Percentiles rank a stretch among this genome's conserved stretches.
Evolutionary conservation across 345 rosid genomes (phyloP).

Genomic region (Linum usitatissimum): DNA sequence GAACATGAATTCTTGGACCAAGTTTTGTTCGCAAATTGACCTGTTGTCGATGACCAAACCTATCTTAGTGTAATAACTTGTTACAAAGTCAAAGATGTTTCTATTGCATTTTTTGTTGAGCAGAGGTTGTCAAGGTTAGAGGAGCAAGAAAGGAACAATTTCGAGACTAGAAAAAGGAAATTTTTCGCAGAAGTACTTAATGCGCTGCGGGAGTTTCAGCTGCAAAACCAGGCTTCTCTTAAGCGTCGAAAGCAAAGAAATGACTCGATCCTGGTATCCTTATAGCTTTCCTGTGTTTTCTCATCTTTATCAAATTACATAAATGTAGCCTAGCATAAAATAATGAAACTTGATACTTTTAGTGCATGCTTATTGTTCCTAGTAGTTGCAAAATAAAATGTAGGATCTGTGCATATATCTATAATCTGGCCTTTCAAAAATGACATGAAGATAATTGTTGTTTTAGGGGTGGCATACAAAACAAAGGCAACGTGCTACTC

Average conservation of each 20-base stretch:
- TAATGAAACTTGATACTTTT: too few species aligned
- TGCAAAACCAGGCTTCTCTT: constrained; percentile 64
- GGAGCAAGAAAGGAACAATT: constrained; percentile 70
- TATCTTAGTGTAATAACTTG: constrained; percentile 12
- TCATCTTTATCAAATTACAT: background rate
- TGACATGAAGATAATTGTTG: constrained; percentile 7
- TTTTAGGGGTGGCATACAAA: constrained; percentile 97
- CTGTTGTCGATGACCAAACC: background rate
- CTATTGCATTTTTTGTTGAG: constrained; percentile 9
- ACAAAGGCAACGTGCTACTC: constrained; percentile 96
- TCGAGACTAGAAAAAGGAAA: constrained; percentile 71
- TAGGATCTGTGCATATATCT: background rate
- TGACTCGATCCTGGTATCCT: constrained; percentile 71
- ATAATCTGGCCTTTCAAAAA: constrained; percentile 1
- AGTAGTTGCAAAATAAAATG: background rate
- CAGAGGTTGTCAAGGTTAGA: constrained; percentile 83
- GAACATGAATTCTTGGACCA: background rate
- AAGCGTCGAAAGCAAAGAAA: constrained; percentile 96
- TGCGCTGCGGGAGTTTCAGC: constrained; percentile 83
- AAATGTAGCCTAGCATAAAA: background rate
- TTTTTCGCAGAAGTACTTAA: constrained; percentile 86
- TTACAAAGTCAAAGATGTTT: constrained; percentile 1
- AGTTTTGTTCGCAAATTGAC: background rate
- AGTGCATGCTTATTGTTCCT: too few species aligned
- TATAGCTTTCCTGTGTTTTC: constrained; percentile 5